A percentile compares a stretch with the other conserved stretches of the same genome.
These are phyloP conservation scores for Aspergillus neoniger DNA, from an alignment of 2,329 filamentous ascomycete species.

Conservation along the genomic window DNA sequence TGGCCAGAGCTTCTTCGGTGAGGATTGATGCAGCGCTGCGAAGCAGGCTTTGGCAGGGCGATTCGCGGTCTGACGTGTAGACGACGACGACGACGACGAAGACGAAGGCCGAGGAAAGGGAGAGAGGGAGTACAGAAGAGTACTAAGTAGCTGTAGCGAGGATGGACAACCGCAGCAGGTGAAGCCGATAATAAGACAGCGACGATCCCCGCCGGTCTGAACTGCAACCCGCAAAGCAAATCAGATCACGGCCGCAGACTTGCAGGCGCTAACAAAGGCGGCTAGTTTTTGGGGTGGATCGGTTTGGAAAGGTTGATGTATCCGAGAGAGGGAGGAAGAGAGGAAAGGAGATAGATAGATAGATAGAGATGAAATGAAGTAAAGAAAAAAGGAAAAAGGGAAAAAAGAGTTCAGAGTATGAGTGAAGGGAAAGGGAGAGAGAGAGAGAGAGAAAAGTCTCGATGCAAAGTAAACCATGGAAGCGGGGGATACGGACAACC, in stretches of 20 bases:
- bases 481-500: neutral
- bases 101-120: neutral
- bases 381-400: conserved; percentile 11
- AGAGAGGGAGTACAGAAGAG: neutral
- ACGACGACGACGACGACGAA: neutral
- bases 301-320: neutral
- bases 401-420: conserved; percentile 22
- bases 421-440: neutral
- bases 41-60: neutral
- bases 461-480: neutral
- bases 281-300: neutral
- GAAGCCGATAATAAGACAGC: neutral
- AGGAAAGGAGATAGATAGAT: neutral
- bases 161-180: neutral
- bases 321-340: neutral
- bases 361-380: conserved; percentile 5
- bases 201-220: neutral
- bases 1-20: neutral
- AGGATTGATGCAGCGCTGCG: neutral
- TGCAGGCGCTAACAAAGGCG: conserved; percentile 1
- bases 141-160: neutral
- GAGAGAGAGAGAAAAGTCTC: neutral
- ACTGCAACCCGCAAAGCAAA: neutral
- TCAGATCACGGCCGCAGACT: neutral
- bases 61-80: neutral